These are phyloP conservation scores for Royoungia palumana DNA, from an alignment of 768 basidiomycete species.

Conservation along the genomic window DNA sequence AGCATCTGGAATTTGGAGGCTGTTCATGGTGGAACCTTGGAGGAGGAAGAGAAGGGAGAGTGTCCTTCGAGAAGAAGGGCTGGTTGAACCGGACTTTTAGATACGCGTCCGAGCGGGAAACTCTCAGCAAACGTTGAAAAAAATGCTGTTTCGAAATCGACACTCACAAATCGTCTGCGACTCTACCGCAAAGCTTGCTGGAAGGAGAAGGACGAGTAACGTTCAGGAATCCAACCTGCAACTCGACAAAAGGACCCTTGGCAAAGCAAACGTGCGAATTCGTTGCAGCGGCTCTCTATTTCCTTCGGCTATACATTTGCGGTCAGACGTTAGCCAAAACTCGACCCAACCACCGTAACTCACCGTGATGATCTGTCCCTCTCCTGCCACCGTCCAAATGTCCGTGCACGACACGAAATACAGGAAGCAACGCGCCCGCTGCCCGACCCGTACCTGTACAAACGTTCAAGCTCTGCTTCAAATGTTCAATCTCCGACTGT, in stretches of 20 bases:
- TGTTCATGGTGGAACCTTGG: conserved; percentile 29
- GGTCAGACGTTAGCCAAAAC: neutral
- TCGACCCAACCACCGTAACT: neutral
- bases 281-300: conserved; percentile 18
- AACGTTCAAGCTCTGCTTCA: conserved; percentile 12
- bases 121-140: too few species aligned
- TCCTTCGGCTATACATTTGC: conserved; percentile 5
- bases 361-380: conserved; percentile 4
- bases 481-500: conserved; percentile 16
- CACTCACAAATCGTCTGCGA: conserved; percentile 15
- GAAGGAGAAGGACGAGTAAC: conserved; percentile 16
- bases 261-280: conserved; percentile 28
- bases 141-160: neutral
- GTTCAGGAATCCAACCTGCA: neutral
- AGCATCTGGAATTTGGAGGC: conserved; percentile 46
- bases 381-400: neutral
- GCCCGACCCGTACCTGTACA: neutral
- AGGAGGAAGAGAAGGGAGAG: neutral
- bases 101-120: neutral
- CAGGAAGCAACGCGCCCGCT: neutral
- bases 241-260: conserved; percentile 3
- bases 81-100: neutral
- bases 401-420: neutral
- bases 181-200: neutral
- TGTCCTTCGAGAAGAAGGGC: too few species aligned